phyloP scores from a whole-genome alignment of 2,329 filamentous ascomycete species.

The Byssothecium circinans region DNA sequence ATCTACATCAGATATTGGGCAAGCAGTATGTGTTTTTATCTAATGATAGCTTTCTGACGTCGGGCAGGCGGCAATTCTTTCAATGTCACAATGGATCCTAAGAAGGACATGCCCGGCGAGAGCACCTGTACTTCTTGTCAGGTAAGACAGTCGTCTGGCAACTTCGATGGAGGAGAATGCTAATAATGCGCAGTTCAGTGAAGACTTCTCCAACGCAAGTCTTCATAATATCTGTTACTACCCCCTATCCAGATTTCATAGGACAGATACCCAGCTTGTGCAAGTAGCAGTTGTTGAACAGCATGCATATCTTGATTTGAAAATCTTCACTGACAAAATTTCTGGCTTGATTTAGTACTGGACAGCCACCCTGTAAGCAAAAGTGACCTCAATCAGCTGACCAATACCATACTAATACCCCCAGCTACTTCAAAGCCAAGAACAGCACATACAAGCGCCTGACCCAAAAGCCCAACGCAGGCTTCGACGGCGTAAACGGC shows the following conservation, averaged over 20 bases:
- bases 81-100: constrained; percentile 27
- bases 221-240: background rate
- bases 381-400: background rate
- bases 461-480: constrained; percentile 30
- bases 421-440: constrained; percentile 28
- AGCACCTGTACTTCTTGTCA: constrained; percentile 32
- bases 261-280: background rate
- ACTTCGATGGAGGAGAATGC: background rate
- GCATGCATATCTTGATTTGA: background rate
- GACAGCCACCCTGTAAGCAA: constrained; percentile 30
- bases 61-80: constrained; percentile 20
- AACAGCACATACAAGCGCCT: constrained; percentile 35
- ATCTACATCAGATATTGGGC: constrained; percentile 30
- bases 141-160: constrained; percentile 1
- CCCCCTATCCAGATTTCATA: background rate
- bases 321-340: background rate
- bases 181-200: constrained; percentile 23
- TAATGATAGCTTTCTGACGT: background rate
- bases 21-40: background rate
- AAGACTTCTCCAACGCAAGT: constrained; percentile 24
- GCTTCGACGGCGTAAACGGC: constrained; percentile 29
- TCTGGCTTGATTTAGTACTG: constrained; percentile 24
- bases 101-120: constrained; percentile 23
- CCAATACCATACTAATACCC: background rate
- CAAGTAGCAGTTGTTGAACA: background rate